Conservation (phyloP, 2,329 filamentous ascomycete genomes). For the Balansia obtecta region DNA sequence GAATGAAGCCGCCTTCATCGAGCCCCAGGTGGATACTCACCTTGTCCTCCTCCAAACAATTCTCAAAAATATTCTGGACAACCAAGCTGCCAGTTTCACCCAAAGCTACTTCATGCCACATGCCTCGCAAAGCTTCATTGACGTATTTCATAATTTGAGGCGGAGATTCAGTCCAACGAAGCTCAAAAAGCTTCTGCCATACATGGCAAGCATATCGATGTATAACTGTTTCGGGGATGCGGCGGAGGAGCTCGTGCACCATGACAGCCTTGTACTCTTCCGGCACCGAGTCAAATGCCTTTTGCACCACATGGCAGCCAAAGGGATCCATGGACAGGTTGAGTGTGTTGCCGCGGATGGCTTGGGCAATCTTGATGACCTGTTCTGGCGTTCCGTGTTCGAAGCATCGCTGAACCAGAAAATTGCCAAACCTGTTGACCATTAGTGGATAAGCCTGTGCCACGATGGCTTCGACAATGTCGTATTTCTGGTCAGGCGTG, state of each 20-base stretch:
- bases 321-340: constrained; percentile 97
- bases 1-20: not conserved
- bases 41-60: constrained; percentile 97
- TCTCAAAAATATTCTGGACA: constrained; percentile 99
- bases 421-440: constrained; percentile 98
- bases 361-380: constrained; percentile 85
- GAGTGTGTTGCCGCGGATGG: constrained; percentile 87
- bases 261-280: constrained; percentile 97
- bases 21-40: constrained; percentile 29
- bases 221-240: constrained; percentile 95
- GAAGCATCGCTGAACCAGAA: constrained; percentile 95
- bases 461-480: constrained; percentile 94
- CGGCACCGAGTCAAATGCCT: constrained; percentile 94
- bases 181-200: constrained; percentile 98
- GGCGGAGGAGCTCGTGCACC: constrained; percentile 92
- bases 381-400: constrained; percentile 95
- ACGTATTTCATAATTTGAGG: constrained; percentile 98
- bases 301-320: constrained; percentile 95
- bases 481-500: constrained; percentile 88
- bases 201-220: constrained; percentile 98
- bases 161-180: constrained; percentile 87
- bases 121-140: constrained; percentile 84
- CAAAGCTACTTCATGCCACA: constrained; percentile 98
- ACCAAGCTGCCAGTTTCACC: constrained; percentile 96
- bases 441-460: constrained; percentile 89